Evolutionary conservation across 2,329 filamentous ascomycete species (phyloP).

Genomic region (Grosmannia clavigera): DNA sequence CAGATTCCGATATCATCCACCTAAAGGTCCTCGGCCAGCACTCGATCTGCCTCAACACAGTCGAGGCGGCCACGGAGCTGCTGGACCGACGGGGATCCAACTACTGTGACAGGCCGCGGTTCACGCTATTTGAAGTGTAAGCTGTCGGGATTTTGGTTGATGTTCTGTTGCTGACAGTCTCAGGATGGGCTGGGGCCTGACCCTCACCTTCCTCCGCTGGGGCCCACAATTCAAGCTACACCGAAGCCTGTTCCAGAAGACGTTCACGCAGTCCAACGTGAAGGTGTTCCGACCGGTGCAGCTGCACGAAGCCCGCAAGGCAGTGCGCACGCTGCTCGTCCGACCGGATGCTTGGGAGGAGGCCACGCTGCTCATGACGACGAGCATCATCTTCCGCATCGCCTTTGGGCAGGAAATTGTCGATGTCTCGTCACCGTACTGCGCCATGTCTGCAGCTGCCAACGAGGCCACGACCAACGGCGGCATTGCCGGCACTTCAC

Average conservation of each 20-base stretch:
- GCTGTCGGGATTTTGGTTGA: not conserved
- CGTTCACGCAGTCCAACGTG: conserved; percentile 18
- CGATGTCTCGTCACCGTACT: conserved; percentile 24
- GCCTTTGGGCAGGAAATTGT: conserved; percentile 29
- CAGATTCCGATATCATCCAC: conserved; percentile 17
- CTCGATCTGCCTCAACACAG: conserved; percentile 25
- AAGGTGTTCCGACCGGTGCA: conserved; percentile 11
- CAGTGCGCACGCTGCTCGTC: conserved; percentile 19
- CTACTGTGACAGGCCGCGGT: conserved; percentile 26
- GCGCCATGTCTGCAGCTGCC: conserved; percentile 21
- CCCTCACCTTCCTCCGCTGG: conserved; percentile 28
- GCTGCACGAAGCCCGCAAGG: conserved; percentile 20
- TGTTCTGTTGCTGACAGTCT: not conserved
- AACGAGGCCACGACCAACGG: conserved; percentile 17
- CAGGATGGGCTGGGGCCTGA: conserved; percentile 30
- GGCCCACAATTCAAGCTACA: conserved; percentile 28
- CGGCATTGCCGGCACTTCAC: conserved; percentile 21
- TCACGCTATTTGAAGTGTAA: conserved; percentile 22
- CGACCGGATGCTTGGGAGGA: conserved; percentile 24
- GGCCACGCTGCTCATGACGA: conserved; percentile 23
- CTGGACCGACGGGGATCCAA: conserved; percentile 26
- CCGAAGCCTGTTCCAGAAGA: conserved; percentile 26
- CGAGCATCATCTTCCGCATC: conserved; percentile 28
- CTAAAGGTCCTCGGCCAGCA: conserved; percentile 24
- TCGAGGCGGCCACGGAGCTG: conserved; percentile 25